Percentiles rank a stretch among this genome's conserved stretches.
Conservation (phyloP, 495 filamentous ascomycete genomes). For the Aspergillus nidulans region DNA sequence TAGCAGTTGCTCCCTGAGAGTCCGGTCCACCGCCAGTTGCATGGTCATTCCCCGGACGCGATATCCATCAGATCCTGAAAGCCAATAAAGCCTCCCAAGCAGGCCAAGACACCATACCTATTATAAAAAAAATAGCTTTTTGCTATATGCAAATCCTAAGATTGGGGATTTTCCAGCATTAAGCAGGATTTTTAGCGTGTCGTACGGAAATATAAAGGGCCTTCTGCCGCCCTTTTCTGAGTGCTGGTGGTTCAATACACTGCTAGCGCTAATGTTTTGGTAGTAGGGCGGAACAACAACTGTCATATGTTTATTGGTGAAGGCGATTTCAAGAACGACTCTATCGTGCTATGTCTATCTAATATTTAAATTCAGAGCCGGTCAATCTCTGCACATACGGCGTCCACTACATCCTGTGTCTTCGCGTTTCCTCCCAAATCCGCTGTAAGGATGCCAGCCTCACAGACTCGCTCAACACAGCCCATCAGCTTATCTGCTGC, state of each 20-base stretch:
- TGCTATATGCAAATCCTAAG: no score
- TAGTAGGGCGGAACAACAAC: neutral
- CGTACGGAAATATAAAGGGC: neutral
- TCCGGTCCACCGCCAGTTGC: no score
- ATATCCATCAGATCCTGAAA: no score
- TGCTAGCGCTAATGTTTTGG: neutral
- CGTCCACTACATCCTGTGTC: conserved; percentile 57
- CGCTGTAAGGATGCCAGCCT: conserved; percentile 49
- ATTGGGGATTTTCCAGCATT: no score
- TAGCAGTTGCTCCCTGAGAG: no score
- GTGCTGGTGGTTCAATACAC: neutral
- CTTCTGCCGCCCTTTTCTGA: neutral
- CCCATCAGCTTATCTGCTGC: conserved; percentile 54
- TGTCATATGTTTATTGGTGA: conserved; percentile 1
- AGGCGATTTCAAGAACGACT: neutral
- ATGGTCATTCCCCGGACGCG: no score
- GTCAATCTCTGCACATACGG: conserved; percentile 55
- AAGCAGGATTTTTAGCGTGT: neutral
- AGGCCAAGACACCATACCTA: no score
- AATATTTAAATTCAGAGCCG: conserved; percentile 1
- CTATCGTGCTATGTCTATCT: no score
- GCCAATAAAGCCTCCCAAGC: no score
- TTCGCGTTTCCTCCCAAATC: conserved; percentile 54
- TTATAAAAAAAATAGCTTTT: no score
- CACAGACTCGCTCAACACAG: conserved; percentile 58